Percentiles rank a stretch among this genome's conserved stretches.
Conservation (phyloP, 768 basidiomycete species). For the Omphalotus guepiniiformis region DNA sequence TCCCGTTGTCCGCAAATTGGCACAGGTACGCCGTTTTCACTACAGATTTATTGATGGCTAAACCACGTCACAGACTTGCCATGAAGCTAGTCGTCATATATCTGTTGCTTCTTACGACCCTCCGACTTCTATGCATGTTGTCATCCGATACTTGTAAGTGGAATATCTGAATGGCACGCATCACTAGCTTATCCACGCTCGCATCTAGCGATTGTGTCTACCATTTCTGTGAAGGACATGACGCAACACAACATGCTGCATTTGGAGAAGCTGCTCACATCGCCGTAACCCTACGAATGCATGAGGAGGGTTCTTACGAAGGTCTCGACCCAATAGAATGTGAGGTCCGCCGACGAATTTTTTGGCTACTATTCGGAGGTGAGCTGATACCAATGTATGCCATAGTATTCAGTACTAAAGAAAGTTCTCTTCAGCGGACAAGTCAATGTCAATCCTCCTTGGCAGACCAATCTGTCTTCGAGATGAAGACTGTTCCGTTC, state of each 20-base stretch:
- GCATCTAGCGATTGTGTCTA: conserved; percentile 69
- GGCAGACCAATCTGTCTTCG: conserved; percentile 82
- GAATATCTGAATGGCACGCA: background rate
- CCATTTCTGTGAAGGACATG: conserved; percentile 86
- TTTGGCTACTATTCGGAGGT: conserved; percentile 92
- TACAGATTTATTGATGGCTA: conserved; percentile 2
- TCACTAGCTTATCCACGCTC: background rate
- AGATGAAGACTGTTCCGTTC: conserved; percentile 87
- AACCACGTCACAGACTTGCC: conserved; percentile 48
- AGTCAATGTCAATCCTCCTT: conserved; percentile 82
- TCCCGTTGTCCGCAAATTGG: conserved; percentile 77
- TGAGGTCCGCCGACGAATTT: conserved; percentile 79
- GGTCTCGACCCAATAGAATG: conserved; percentile 83
- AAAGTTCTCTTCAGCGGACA: conserved; percentile 65
- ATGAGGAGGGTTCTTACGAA: conserved; percentile 82
- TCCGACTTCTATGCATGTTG: conserved; percentile 78
- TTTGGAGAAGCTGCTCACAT: conserved; percentile 87
- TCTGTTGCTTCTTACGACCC: conserved; percentile 80
- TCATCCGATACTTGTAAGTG: conserved; percentile 84
- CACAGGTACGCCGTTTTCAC: conserved; percentile 39
- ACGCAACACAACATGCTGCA: conserved; percentile 82
- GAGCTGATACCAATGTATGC: conserved; percentile 27
- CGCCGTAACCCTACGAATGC: conserved; percentile 77
- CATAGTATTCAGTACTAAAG: too few relatives aligned
- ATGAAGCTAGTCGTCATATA: conserved; percentile 79